A percentile compares a stretch with the other conserved stretches of the same genome.
Conservation (phyloP, 169 alveolate species). For the Cryptosporidium xiaoi region DNA sequence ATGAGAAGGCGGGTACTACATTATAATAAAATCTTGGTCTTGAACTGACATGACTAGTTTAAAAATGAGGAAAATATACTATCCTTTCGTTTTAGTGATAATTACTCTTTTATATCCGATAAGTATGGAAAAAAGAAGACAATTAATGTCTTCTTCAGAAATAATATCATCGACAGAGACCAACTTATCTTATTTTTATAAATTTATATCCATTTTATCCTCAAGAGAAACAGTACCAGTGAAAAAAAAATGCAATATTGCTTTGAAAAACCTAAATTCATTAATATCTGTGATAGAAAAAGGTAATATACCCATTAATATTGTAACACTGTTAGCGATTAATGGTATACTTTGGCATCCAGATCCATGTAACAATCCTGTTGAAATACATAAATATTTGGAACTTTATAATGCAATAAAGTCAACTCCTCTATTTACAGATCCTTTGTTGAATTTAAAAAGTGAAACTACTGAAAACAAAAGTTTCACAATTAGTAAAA, state of each 20-base stretch:
- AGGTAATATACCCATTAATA: slow-evolving; percentile 6
- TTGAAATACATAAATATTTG: slow-evolving; percentile 4
- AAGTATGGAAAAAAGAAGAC: slow-evolving; percentile 20
- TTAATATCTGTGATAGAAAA: slow-evolving; percentile 29
- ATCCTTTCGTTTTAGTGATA: neutral
- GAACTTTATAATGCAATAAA: slow-evolving; percentile 10
- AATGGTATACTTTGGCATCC: slow-evolving; percentile 70
- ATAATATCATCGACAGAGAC: slow-evolving; percentile 11
- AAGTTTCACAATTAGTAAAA: neutral
- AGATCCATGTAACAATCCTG: slow-evolving; percentile 45
- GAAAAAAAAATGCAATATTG: slow-evolving; percentile 23
- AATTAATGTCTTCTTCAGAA: slow-evolving; percentile 49
- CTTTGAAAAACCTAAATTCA: slow-evolving; percentile 33
- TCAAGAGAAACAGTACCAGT: slow-evolving; percentile 16
- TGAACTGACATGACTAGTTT: slow-evolving; percentile 5
- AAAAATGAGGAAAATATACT: neutral
- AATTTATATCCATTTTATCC: slow-evolving; percentile 3
- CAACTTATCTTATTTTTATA: slow-evolving; percentile 6
- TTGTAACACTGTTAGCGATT: slow-evolving; percentile 19
- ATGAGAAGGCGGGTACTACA: slow-evolving; percentile 23
- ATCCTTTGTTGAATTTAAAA: neutral
- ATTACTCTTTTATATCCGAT: neutral
- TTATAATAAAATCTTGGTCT: slow-evolving; percentile 3
- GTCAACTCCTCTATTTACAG: neutral
- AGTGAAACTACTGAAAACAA: neutral